These are phyloP conservation scores for Nicotiana otophora DNA, from an alignment of 257 asterid species.

Conservation along the genomic window DNA sequence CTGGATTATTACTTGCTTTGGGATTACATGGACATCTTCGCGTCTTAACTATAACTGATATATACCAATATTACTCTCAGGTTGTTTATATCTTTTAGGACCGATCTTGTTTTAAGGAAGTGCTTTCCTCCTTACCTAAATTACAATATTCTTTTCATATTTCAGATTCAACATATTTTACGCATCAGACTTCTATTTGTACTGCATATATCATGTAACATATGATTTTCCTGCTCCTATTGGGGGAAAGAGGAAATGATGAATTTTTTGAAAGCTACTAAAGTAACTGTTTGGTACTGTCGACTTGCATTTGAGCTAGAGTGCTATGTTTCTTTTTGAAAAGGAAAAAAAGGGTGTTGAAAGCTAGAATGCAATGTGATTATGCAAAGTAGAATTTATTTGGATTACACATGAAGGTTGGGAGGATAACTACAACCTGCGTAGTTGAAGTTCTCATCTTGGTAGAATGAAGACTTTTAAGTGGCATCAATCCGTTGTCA, in stretches of 20 bases:
- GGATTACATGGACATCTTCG: constrained; percentile 97
- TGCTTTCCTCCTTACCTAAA: not conserved
- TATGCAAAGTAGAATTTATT: not conserved
- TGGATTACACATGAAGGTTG: not conserved
- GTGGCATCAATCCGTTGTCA: not conserved
- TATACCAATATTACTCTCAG: constrained; percentile 81
- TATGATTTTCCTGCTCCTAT: not conserved
- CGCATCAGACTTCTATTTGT: not conserved
- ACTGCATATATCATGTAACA: not conserved
- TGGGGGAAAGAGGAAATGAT: not conserved
- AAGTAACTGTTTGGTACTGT: not conserved
- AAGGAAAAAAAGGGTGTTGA: too few species aligned
- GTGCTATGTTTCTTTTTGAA: too few species aligned
- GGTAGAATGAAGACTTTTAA: not conserved
- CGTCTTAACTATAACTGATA: constrained; percentile 68
- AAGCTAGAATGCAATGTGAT: not conserved
- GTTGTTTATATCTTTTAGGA: constrained; percentile 26
- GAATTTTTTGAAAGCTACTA: not conserved
- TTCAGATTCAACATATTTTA: not conserved
- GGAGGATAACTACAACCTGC: not conserved
- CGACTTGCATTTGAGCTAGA: not conserved
- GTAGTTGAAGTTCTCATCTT: not conserved
- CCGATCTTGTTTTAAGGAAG: not conserved
- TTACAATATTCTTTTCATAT: not conserved
- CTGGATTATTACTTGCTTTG: constrained; percentile 94